These are phyloP conservation scores for Balansia obtecta DNA, from an alignment of 2,329 filamentous ascomycete genomes.

Conservation along the genomic window DNA sequence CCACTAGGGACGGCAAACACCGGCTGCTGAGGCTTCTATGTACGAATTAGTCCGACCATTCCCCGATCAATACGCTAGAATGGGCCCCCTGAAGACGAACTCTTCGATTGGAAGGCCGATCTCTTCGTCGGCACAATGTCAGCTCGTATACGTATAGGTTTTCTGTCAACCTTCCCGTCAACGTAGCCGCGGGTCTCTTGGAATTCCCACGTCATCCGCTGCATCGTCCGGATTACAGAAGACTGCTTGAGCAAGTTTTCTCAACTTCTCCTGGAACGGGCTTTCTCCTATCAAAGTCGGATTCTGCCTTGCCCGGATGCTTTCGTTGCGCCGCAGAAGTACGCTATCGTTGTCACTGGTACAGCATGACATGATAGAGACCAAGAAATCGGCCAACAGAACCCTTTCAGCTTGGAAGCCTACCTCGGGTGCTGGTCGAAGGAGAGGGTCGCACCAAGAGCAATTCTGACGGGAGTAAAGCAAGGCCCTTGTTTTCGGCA, in stretches of 20 bases:
- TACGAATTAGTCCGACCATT: neutral
- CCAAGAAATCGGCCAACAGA: conserved; percentile 39
- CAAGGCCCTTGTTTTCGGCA: conserved; percentile 29
- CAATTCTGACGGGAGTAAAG: conserved; percentile 40
- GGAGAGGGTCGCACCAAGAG: conserved; percentile 33
- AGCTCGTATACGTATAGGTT: neutral
- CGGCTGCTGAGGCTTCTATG: conserved; percentile 3
- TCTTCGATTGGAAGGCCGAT: neutral
- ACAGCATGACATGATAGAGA: conserved; percentile 44
- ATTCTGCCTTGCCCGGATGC: conserved; percentile 23
- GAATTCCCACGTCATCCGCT: conserved; percentile 23
- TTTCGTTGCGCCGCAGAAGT: conserved; percentile 35
- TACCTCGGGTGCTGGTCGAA: conserved; percentile 39
- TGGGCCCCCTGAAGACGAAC: neutral
- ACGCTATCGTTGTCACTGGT: conserved; percentile 48
- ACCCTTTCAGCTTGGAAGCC: conserved; percentile 40
- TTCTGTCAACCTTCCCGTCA: conserved; percentile 30
- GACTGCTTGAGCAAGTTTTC: conserved; percentile 28
- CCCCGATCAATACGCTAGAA: neutral
- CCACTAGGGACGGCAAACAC: conserved; percentile 3
- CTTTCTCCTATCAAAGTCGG: conserved; percentile 19
- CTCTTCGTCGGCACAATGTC: neutral
- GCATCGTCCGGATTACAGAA: conserved; percentile 31
- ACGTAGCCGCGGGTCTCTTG: conserved; percentile 33
- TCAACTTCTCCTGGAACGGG: conserved; percentile 25